Percentiles rank a stretch among this genome's conserved stretches.
Evolutionary conservation across 805 yeast genomes (phyloP).

Genomic region (Candida vaughaniae): DNA sequence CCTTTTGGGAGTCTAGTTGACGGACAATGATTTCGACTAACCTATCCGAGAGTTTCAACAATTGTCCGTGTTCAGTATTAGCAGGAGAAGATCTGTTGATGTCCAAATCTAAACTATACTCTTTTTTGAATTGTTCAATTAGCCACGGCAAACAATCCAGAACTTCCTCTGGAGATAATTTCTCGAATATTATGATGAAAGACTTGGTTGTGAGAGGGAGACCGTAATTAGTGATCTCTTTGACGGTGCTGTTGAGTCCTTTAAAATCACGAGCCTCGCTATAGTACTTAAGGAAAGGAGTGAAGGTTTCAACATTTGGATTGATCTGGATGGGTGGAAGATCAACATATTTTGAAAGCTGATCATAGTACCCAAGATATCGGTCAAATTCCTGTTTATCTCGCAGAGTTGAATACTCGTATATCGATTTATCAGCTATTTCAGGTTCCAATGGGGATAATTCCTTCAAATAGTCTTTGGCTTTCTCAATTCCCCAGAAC

Average conservation of each 20-base stretch:
- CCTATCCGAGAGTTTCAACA: constrained; percentile 22
- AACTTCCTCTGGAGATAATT: constrained; percentile 9
- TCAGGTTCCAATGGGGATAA: neutral
- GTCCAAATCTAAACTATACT: constrained; percentile 15
- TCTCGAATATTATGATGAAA: constrained; percentile 21
- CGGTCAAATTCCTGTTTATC: constrained; percentile 4
- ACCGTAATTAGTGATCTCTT: constrained; percentile 11
- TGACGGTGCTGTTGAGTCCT: constrained; percentile 12
- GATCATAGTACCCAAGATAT: constrained; percentile 10
- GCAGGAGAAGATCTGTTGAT: neutral
- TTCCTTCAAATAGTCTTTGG: neutral
- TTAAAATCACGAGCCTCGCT: constrained; percentile 2
- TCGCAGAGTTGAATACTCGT: constrained; percentile 4
- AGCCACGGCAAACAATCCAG: constrained; percentile 15
- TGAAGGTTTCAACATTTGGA: constrained; percentile 20
- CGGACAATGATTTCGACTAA: constrained; percentile 13
- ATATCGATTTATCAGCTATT: neutral
- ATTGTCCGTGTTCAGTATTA: constrained; percentile 14
- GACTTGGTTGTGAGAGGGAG: constrained; percentile 33
- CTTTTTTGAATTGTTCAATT: constrained; percentile 12
- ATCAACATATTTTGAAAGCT: neutral
- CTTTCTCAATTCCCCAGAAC: constrained; percentile 2
- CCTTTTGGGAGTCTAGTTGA: no score
- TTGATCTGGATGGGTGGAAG: constrained; percentile 5
- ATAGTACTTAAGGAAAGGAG: constrained; percentile 16